Evolutionary conservation across 164 flowering plant genomes (phyloP), one percentile per base, ranked within the genome.

Genomic region (Vitis rupestris): DNA sequence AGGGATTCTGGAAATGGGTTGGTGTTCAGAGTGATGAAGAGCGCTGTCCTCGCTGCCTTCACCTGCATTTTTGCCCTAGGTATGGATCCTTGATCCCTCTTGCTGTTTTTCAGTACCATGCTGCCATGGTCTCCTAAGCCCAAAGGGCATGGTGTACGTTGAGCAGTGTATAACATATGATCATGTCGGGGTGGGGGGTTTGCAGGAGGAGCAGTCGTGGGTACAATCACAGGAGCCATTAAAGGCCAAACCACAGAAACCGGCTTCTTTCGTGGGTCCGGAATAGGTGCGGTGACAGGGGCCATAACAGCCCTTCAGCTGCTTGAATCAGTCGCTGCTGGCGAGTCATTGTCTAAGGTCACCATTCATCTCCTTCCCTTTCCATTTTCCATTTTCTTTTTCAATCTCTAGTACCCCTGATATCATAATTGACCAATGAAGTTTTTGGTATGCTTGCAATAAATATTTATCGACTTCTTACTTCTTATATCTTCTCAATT

Each of bases 221-320:
- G 95, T 66, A 55, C 70, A 16, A 63, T 86, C 30, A 67, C 78
- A 9, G 95, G 97, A 52, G 93, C 95, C 16, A 56, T 88, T 7
- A 83, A 80, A 52, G 97, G 95, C 10, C 93, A 87, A 67, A 90
- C 88, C 0, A 88, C 90, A 5, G 93, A 87, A 71, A 86, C 88
- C 10, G 95, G 97, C 63, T 74, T 87, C 19, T 17, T 76, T 8
- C 84, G 84, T 9, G 95, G 97, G 19, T 83, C 88, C 1, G 84
- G 81, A 27, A 81, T 88, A 4, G 97, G 95, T 9, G 87, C 83
- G 0, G 67, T 92, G 27, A 72, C 86, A 3, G 97, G 97, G 8
- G 95, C 90, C 2, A 71, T 90, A 63, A 78, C 89, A 0, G 88
- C 90, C 15, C 23, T 87, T 65, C 88, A 90, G 50, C 61, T 87